Base-by-base conservation (phyloP, 1,139 yeast genomes). In the Sugiyamaella japonica region DNA sequence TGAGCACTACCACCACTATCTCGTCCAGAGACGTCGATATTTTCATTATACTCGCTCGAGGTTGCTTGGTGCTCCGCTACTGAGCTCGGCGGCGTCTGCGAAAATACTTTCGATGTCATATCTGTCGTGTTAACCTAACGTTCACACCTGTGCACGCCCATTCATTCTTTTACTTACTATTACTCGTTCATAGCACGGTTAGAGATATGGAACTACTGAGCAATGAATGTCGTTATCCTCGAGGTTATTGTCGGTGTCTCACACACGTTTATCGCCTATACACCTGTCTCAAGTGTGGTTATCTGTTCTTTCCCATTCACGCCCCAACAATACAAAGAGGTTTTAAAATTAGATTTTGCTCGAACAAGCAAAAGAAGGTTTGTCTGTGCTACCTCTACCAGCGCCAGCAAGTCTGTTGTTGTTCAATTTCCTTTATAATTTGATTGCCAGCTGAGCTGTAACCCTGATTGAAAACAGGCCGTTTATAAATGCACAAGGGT, bases 381-480 rank as follows among this genome's bases (percentile, higher is more conserved):
- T 15, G 9, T 34, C 38, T n/a, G 38, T 7, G 9, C 9, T 15
- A 38, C 17, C 17, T n/a, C 25, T 38, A 38, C 15, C 17, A 23
- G 17, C 25, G 9, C 41, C 25, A 38, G n/a, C 8, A 15, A 34
- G 16, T 34, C n/a, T 16, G 37, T 36, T 29, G 40, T 44, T 34
- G 31, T 45, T 37, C 49, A 45, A 45, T 45, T 45, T 45, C 49
- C 49, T 37, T 45, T 44, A 44, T 44, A 44, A 44, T 44, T 44
- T 31, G 41, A 44, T 34, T 36, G 25, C 49, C 4, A 10, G 34
- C 34, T n/a, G 34, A 31, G 32, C 6, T 20, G 25, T 20, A 44
- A 45, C 49, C 49, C 49, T 45, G 49, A 45, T 45, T 20, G 41
- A 44, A 44, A 44, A 4, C 20, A 32, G 20, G 41, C 49, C 34